phyloP scores from a whole-genome alignment of 495 filamentous ascomycete species.

The Tetracladium setigerum region DNA sequence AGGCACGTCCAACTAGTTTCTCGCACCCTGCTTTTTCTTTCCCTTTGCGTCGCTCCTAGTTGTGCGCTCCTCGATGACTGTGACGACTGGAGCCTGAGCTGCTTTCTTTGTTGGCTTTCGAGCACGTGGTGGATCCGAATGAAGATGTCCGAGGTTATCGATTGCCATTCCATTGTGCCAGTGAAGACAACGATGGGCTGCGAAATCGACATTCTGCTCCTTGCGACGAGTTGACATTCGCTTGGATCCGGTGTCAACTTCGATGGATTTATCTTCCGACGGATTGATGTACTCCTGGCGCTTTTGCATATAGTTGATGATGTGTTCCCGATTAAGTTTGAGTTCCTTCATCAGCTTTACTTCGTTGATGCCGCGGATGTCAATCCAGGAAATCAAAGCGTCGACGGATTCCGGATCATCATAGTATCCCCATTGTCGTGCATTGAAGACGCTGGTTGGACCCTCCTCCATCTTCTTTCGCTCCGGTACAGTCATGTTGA shows the following conservation, averaged over 20 bases:
- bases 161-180: constrained; percentile 80
- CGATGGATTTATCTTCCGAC: constrained; percentile 42
- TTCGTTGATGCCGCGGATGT: constrained; percentile 76
- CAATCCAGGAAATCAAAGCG: constrained; percentile 78
- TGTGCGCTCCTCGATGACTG: constrained; percentile 24
- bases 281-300: constrained; percentile 62
- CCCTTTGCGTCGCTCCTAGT: constrained; percentile 36
- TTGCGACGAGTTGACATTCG: constrained; percentile 74
- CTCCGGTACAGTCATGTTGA: constrained; percentile 74
- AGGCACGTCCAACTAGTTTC: constrained; percentile 5
- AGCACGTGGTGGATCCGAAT: constrained; percentile 67
- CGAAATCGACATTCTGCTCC: constrained; percentile 50
- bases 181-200: constrained; percentile 59
- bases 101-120: constrained; percentile 50
- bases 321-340: constrained; percentile 64
- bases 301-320: constrained; percentile 70
- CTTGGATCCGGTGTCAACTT: constrained; percentile 36
- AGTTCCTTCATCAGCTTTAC: constrained; percentile 80
- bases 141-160: constrained; percentile 71
- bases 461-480: constrained; percentile 86
- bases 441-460: constrained; percentile 64
- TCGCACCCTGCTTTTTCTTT: constrained; percentile 39
- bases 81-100: background rate
- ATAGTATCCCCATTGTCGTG: constrained; percentile 84
- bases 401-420: constrained; percentile 72